Evolutionary conservation across 2,329 filamentous ascomycete species (phyloP).

Genomic region (Alternaria metachromatica): DNA sequence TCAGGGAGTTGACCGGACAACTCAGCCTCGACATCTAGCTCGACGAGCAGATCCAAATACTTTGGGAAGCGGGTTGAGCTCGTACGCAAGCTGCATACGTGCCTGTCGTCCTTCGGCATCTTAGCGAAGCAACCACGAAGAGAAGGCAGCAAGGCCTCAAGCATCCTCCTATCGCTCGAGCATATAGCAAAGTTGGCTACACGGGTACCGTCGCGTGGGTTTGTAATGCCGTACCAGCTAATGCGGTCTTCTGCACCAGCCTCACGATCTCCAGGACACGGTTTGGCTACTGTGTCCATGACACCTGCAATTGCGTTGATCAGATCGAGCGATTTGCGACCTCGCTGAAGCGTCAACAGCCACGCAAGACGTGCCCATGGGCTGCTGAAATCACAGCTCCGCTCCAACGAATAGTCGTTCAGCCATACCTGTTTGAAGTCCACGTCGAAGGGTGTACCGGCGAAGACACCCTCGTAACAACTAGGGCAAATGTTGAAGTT

Average conservation of each 20-base stretch:
- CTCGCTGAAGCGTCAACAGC: constrained; percentile 76
- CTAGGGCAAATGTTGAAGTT: constrained; percentile 82
- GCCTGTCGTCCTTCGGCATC: constrained; percentile 36
- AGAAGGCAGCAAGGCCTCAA: constrained; percentile 76
- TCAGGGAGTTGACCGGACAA: constrained; percentile 54
- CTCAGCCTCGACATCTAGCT: constrained; percentile 56
- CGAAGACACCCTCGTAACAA: constrained; percentile 76
- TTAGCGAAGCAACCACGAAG: constrained; percentile 70
- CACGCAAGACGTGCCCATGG: constrained; percentile 87
- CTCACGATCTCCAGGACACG: constrained; percentile 65
- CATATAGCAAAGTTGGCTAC: constrained; percentile 79
- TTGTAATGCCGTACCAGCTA: constrained; percentile 77
- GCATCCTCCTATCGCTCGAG: constrained; percentile 72
- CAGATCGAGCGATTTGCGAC: constrained; percentile 69
- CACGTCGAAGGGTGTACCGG: constrained; percentile 69
- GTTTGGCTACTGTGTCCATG: constrained; percentile 56
- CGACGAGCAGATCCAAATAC: constrained; percentile 64
- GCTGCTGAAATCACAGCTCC: constrained; percentile 79
- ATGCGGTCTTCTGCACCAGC: constrained; percentile 55
- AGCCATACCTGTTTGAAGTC: constrained; percentile 69
- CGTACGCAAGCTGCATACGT: constrained; percentile 74
- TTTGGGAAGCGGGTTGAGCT: constrained; percentile 62
- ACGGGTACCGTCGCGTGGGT: constrained; percentile 68
- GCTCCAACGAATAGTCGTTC: constrained; percentile 63
- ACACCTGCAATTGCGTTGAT: constrained; percentile 73